These are phyloP conservation scores for Dendryphion nanum DNA, from an alignment of 2,329 filamentous ascomycete genomes.

Conservation along the genomic window DNA sequence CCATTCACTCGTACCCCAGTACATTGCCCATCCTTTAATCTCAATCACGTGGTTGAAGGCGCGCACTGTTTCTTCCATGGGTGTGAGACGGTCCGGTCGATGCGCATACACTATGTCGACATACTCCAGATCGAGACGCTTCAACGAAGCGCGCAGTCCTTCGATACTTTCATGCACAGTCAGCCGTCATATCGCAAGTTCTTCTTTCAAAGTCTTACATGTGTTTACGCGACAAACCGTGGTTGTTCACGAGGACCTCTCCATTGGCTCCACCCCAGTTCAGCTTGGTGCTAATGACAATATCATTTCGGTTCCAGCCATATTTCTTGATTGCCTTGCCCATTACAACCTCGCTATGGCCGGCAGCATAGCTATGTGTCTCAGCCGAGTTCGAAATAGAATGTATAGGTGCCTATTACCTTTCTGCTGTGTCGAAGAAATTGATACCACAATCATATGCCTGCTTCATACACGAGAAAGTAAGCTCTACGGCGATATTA, in stretches of 20 bases:
- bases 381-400: too few relatives aligned
- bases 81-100: constrained; percentile 65
- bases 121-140: constrained; percentile 59
- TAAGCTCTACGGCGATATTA: constrained; percentile 44
- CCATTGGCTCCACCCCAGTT: constrained; percentile 60
- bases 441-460: constrained; percentile 56
- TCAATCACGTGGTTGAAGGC: constrained; percentile 71
- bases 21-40: constrained; percentile 63
- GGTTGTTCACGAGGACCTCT: constrained; percentile 58
- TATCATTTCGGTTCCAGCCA: constrained; percentile 55
- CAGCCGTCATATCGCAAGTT: too few relatives aligned
- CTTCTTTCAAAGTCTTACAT: too few relatives aligned
- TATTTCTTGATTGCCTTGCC: constrained; percentile 57
- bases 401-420: too few relatives aligned
- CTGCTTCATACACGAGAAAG: constrained; percentile 54
- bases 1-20: constrained; percentile 65
- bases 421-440: constrained; percentile 29
- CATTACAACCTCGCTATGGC: constrained; percentile 56
- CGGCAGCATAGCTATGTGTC: constrained; percentile 50
- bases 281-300: constrained; percentile 57
- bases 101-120: constrained; percentile 71
- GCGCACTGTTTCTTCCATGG: constrained; percentile 70
- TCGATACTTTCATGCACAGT: too few relatives aligned
- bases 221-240: constrained; percentile 68
- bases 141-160: constrained; percentile 60